Conservation (phyloP, 2,329 filamentous ascomycete genomes). For the Diaporthe capsici region DNA sequence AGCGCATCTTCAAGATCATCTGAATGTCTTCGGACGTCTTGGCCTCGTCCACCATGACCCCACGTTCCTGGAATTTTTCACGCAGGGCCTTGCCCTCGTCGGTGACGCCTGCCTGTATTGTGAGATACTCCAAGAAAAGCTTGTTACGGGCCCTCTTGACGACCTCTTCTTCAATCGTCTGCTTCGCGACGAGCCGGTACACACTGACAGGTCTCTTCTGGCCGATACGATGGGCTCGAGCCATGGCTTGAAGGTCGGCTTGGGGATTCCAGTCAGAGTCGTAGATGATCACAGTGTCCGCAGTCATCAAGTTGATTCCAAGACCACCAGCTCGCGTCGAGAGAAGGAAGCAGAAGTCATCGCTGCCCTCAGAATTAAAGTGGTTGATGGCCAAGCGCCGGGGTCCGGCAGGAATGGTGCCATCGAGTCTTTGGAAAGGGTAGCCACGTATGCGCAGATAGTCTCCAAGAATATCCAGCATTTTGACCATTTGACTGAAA, state of each 20-base stretch:
- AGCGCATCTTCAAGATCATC: conserved; percentile 94
- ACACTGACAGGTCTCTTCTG: conserved; percentile 97
- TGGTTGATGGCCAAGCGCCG: conserved; percentile 96
- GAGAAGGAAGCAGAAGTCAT: conserved; percentile 95
- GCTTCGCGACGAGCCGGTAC: conserved; percentile 96
- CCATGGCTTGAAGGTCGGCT: conserved; percentile 98
- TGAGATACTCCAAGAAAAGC: conserved; percentile 95
- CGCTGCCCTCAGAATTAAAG: conserved; percentile 96
- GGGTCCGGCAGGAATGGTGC: conserved; percentile 90
- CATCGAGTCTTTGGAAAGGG: conserved; percentile 93
- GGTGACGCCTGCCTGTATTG: conserved; percentile 95
- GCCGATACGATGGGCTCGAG: conserved; percentile 95
- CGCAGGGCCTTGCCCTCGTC: conserved; percentile 89
- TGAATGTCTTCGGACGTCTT: conserved; percentile 96
- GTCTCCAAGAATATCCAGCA: conserved; percentile 95
- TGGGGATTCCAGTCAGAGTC: conserved; percentile 99
- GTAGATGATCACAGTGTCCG: conserved; percentile 97
- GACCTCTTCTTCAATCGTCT: conserved; percentile 98
- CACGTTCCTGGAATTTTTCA: conserved; percentile 84
- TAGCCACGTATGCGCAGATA: conserved; percentile 95
- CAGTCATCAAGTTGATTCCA: conserved; percentile 99
- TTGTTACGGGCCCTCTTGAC: conserved; percentile 97
- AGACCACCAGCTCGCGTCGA: conserved; percentile 96
- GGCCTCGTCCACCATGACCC: conserved; percentile 81
- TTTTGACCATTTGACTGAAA: conserved; percentile 99